phyloP scores from a whole-genome alignment of 2,329 filamentous ascomycete genomes.

The Epichloe festucae region DNA sequence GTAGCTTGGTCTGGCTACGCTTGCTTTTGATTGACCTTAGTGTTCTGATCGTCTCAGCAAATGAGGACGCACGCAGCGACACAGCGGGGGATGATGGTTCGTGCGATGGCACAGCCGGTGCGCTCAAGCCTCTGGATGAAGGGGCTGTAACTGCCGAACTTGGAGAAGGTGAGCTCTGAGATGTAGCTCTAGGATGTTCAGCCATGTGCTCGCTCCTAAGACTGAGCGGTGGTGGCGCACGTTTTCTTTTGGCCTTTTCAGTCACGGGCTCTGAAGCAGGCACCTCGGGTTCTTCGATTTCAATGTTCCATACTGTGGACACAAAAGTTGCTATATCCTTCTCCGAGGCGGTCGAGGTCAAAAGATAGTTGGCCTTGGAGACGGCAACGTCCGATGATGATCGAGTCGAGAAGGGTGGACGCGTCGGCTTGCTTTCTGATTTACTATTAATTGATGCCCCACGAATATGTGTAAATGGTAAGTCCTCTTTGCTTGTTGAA shows the following conservation, averaged over 20 bases:
- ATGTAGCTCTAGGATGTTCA: conserved; percentile 15
- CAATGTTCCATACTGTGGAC: conserved; percentile 35
- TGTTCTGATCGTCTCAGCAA: conserved; percentile 14
- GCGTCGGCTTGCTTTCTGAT: conserved; percentile 12
- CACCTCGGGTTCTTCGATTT: conserved; percentile 19
- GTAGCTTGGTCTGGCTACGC: conserved; percentile 16
- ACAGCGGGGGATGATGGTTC: conserved; percentile 5
- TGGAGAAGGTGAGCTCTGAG: conserved; percentile 12
- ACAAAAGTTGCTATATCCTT: conserved; percentile 42
- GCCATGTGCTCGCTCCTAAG: conserved; percentile 16
- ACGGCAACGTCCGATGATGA: conserved; percentile 22
- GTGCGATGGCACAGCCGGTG: neutral
- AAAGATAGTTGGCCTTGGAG: conserved; percentile 42
- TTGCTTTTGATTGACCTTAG: conserved; percentile 18
- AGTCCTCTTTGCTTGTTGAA: conserved; percentile 23
- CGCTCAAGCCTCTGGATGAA: neutral
- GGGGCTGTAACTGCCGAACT: conserved; percentile 1
- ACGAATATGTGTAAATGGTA: conserved; percentile 27
- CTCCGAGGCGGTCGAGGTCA: conserved; percentile 41
- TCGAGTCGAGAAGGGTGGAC: conserved; percentile 12
- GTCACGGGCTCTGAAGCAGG: conserved; percentile 21
- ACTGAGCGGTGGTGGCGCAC: conserved; percentile 16
- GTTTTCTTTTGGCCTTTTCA: conserved; percentile 10
- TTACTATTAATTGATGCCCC: conserved; percentile 18
- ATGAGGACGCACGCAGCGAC: conserved; percentile 6